Percentiles rank a stretch among this genome's conserved stretches.
These are phyloP conservation scores for Sporothrix euskadiensis DNA, from an alignment of 2,329 filamentous ascomycete species.

Conservation along the genomic window DNA sequence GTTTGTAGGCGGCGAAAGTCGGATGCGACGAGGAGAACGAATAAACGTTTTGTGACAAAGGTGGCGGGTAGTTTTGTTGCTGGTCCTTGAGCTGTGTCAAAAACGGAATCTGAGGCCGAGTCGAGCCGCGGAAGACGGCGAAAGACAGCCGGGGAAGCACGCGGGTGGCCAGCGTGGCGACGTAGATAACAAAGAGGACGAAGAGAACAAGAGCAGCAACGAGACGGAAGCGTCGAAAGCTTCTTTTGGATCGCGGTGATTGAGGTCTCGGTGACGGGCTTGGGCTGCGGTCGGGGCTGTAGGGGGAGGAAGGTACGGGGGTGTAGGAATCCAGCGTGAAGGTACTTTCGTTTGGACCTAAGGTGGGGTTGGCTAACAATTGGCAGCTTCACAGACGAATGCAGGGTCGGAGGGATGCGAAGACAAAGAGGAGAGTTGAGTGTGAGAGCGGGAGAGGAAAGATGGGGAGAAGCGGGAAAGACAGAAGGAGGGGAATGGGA, in stretches of 20 bases:
- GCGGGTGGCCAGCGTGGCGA: conserved; percentile 68
- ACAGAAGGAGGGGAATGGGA: neutral
- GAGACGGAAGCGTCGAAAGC: conserved; percentile 37
- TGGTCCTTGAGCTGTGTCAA: conserved; percentile 25
- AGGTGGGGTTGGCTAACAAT: neutral
- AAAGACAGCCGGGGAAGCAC: conserved; percentile 57
- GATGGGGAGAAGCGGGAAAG: neutral
- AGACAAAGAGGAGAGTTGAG: neutral
- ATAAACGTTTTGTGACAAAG: conserved; percentile 19
- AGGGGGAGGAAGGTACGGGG: conserved; percentile 40
- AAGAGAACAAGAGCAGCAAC: conserved; percentile 52
- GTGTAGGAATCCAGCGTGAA: conserved; percentile 27
- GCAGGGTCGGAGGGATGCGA: neutral
- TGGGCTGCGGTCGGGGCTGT: neutral
- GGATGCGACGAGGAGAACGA: conserved; percentile 26
- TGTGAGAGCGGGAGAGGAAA: neutral
- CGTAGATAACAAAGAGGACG: conserved; percentile 56
- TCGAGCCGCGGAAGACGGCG: conserved; percentile 54
- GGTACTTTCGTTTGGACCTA: neutral
- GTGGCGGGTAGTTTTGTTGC: neutral
- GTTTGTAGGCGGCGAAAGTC: conserved; percentile 38
- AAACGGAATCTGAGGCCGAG: conserved; percentile 26
- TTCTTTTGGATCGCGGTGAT: neutral
- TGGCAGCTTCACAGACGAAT: neutral
- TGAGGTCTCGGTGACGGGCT: neutral